A percentile compares a stretch with the other conserved stretches of the same genome.
Evolutionary conservation across 164 flowering plant species (phyloP).

Genomic region (grape (Vitis vinifera)): DNA sequence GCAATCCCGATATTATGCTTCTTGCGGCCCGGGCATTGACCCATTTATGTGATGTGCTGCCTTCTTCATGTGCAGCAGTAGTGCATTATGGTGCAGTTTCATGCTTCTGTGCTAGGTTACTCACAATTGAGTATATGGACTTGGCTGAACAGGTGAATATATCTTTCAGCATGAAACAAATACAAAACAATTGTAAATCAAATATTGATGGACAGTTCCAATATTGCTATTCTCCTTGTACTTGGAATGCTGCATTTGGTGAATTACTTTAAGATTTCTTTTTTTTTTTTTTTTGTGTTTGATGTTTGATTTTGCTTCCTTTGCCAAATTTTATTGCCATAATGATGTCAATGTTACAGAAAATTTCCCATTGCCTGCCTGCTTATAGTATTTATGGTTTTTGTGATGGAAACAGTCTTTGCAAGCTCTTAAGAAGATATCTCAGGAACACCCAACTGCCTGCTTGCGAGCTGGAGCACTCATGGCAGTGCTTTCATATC

Average conservation of each 20-base stretch:
- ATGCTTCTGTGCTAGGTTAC: constrained; percentile 82
- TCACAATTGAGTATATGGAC: constrained; percentile 99
- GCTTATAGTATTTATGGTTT: constrained; percentile 5
- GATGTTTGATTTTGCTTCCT: not conserved
- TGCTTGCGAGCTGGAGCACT: constrained; percentile 97
- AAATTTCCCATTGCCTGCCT: not conserved
- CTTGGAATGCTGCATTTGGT: not conserved
- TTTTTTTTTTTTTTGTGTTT: not conserved
- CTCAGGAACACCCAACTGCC: constrained; percentile 99
- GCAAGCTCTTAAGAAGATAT: constrained; percentile 98
- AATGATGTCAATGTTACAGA: not conserved
- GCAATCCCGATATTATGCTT: constrained; percentile 95
- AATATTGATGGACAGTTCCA: not conserved
- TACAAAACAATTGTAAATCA: not conserved
- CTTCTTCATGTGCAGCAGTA: constrained; percentile 95
- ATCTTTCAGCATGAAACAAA: not conserved
- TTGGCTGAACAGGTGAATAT: constrained; percentile 91
- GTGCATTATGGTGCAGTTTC: constrained; percentile 95
- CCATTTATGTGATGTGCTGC: constrained; percentile 90
- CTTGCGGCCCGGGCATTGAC: constrained; percentile 97
- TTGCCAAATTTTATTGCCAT: not conserved
- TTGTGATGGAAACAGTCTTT: constrained; percentile 63
- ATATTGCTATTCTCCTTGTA: not conserved
- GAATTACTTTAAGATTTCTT: not conserved
- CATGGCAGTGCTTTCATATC: constrained; percentile 96